Percentiles rank a stretch among this genome's conserved stretches.
phyloP scores from a whole-genome alignment of 2,329 filamentous ascomycete genomes.

The Fragosphaeria purpurea region DNA sequence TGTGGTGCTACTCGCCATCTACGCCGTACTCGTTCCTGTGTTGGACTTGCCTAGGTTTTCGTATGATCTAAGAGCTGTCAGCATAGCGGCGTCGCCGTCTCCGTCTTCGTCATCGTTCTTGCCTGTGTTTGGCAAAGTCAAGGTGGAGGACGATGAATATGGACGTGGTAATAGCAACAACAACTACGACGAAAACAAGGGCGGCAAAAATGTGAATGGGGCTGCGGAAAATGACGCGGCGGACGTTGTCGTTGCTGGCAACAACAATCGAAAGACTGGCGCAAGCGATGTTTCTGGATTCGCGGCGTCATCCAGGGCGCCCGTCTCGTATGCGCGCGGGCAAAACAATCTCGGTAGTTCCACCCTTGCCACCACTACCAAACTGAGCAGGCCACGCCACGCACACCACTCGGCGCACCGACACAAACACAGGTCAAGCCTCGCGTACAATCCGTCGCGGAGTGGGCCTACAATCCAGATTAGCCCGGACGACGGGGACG shows the following conservation, averaged over 20 bases:
- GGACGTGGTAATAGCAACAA: slow-evolving; percentile 8
- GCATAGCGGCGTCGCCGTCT: slow-evolving; percentile 6
- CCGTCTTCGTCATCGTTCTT: slow-evolving; percentile 18
- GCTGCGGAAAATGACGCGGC: slow-evolving; percentile 24
- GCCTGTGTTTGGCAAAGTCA: slow-evolving; percentile 46
- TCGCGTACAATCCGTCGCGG: not conserved
- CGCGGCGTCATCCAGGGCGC: slow-evolving; percentile 17
- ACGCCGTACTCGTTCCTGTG: slow-evolving; percentile 47
- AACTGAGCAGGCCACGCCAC: no score
- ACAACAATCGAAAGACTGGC: slow-evolving; percentile 6
- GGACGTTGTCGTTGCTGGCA: slow-evolving; percentile 21
- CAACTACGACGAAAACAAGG: slow-evolving; percentile 13
- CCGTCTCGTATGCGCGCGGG: slow-evolving; percentile 17
- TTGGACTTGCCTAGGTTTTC: slow-evolving; percentile 45
- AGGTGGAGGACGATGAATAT: slow-evolving; percentile 37
- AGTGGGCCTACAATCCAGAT: slow-evolving; percentile 13
- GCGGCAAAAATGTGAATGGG: slow-evolving; percentile 26
- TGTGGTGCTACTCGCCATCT: slow-evolving; percentile 38
- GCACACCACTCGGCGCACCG: no score
- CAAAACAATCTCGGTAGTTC: slow-evolving; percentile 12
- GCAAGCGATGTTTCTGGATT: slow-evolving; percentile 22
- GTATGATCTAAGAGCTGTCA: slow-evolving; percentile 27
- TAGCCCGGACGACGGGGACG: slow-evolving; percentile 9
- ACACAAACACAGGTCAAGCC: no score
- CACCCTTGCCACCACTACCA: not conserved